phyloP scores from a whole-genome alignment of 148 eudicot genomes.

The Rhododendron williamsianum region DNA sequence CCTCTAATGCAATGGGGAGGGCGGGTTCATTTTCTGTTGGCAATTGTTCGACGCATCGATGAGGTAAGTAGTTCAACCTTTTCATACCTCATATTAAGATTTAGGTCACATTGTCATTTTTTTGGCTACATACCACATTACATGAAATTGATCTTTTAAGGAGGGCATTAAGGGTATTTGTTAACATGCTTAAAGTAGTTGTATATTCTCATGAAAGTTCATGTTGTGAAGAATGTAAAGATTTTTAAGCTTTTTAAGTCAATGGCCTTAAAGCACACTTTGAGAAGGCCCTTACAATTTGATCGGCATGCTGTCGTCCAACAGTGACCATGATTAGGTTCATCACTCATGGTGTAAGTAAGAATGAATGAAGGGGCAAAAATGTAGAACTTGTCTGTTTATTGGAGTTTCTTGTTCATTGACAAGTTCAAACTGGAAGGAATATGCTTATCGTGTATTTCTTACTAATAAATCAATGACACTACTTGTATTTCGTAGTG shows the following conservation, averaged over 20 bases:
- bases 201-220: not conserved
- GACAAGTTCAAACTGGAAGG: not conserved
- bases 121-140: not conserved
- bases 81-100: not conserved
- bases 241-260: not conserved
- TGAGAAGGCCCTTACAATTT: not conserved
- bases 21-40: slow-evolving; percentile 65
- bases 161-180: not conserved
- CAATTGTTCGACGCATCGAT: slow-evolving; percentile 46
- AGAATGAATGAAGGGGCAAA: not conserved
- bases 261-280: not conserved
- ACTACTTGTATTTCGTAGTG: not conserved
- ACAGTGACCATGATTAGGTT: not conserved
- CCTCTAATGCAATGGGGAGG: slow-evolving; percentile 97
- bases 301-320: not conserved
- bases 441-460: not conserved
- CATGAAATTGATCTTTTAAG: not conserved
- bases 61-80: slow-evolving; percentile 41
- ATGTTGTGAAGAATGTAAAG: not conserved
- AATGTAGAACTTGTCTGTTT: not conserved
- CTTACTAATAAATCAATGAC: not conserved
- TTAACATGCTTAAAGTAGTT: not conserved
- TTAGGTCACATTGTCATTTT: not conserved
- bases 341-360: not conserved
- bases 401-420: slow-evolving; percentile 2